phyloP scores from a whole-genome alignment of 495 filamentous ascomycete genomes.

The Daldinia grandis region DNA sequence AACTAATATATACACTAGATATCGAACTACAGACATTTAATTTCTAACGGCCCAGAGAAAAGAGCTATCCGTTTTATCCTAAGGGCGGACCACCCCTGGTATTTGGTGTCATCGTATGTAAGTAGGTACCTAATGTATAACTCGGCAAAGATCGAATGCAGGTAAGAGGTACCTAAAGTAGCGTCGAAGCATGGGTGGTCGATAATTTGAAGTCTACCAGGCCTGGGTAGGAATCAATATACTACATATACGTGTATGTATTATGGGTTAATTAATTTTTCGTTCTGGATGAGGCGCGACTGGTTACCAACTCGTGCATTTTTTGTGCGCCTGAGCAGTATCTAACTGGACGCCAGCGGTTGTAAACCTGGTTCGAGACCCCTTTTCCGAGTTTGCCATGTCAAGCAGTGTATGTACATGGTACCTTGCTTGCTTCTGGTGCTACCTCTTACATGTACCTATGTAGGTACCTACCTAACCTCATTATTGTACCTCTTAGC shows the following conservation, averaged over 20 bases:
- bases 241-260: not conserved
- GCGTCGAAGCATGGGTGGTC: not conserved
- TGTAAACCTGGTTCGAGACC: not conserved
- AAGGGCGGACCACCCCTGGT: not conserved
- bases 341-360: not conserved
- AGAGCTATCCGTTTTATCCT: not conserved
- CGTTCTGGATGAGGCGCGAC: not conserved
- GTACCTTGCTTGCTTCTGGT: not conserved
- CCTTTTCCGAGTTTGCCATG: not conserved
- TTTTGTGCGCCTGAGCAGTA: not conserved
- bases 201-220: too few relatives aligned
- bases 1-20: not conserved
- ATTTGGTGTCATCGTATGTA: not conserved
- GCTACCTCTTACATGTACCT: too few relatives aligned
- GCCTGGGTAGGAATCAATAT: not conserved
- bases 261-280: not conserved
- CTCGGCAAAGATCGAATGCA: slow-evolving; percentile 3
- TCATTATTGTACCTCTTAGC: not conserved
- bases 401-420: not conserved
- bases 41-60: not conserved
- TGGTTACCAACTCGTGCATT: not conserved
- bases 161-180: not conserved
- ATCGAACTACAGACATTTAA: not conserved
- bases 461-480: too few relatives aligned
- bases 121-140: not conserved